Evolutionary conservation across 1,284 basidiomycete species (phyloP).

Genomic region (Acaromyces ingoldii): DNA sequence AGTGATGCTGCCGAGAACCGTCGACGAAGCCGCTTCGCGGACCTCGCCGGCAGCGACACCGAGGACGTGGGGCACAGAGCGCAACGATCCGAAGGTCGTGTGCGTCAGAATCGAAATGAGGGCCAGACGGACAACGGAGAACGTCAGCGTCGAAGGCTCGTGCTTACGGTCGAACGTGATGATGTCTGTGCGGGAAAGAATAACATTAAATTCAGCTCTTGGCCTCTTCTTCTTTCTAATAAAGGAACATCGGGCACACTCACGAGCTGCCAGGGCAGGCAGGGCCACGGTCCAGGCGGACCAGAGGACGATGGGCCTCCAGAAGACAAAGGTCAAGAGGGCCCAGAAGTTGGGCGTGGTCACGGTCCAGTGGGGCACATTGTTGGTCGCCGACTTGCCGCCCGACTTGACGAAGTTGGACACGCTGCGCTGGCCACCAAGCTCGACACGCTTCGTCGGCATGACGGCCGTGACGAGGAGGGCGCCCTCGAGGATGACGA

Average conservation of each 20-base stretch:
- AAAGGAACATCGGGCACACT: too few relatives aligned
- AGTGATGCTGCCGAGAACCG: conserved; percentile 17
- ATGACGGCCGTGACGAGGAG: conserved; percentile 26
- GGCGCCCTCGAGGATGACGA: conserved; percentile 34
- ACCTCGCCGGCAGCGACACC: conserved; percentile 34
- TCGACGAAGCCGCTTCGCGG: not conserved
- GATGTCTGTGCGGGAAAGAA: conserved; percentile 15
- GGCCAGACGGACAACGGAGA: conserved; percentile 33
- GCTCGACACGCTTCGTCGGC: conserved; percentile 27
- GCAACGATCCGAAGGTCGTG: conserved; percentile 19
- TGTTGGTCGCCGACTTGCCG: conserved; percentile 22
- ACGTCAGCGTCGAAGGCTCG: conserved; percentile 33
- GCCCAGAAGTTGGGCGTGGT: conserved; percentile 20
- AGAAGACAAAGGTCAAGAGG: conserved; percentile 18
- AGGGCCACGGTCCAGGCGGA: conserved; percentile 30
- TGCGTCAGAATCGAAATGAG: conserved; percentile 26
- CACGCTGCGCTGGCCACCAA: conserved; percentile 21
- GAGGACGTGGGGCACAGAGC: conserved; percentile 17
- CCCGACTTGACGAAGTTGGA: conserved; percentile 16
- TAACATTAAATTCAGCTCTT: too few relatives aligned
- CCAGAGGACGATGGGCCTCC: conserved; percentile 36
- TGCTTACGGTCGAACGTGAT: conserved; percentile 33
- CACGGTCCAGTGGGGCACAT: conserved; percentile 32
- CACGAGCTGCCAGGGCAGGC: conserved; percentile 25
- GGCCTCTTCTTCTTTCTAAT: too few relatives aligned